Evolutionary conservation across 257 asterid genomes (phyloP).

Genomic region (Gentiana straminea): DNA sequence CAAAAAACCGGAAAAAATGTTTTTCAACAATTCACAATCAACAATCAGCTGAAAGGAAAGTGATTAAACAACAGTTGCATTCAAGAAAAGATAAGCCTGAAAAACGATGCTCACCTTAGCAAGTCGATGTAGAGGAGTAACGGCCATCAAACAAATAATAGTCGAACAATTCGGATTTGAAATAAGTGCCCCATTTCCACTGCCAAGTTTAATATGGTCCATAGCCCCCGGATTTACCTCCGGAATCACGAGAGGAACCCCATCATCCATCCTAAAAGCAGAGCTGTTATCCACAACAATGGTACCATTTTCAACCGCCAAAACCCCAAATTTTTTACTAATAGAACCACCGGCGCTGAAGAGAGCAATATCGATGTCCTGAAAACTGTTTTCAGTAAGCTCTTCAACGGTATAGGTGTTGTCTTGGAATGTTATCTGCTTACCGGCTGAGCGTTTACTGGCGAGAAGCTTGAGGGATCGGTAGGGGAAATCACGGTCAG

Average conservation of each 20-base stretch:
- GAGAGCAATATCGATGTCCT: conserved; percentile 65
- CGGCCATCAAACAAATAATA: conserved; percentile 88
- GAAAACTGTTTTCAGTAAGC: conserved; percentile 51
- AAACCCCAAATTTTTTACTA: conserved; percentile 75
- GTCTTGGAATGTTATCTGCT: conserved; percentile 34
- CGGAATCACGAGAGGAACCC: conserved; percentile 77
- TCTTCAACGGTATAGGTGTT: conserved; percentile 46
- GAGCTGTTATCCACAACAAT: conserved; percentile 96
- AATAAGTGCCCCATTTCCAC: conserved; percentile 71
- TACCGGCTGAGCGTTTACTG: conserved; percentile 77
- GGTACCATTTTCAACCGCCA: conserved; percentile 63
- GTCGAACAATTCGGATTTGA: conserved; percentile 95
- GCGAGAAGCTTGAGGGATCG: conserved; percentile 80
- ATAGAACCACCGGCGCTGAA: conserved; percentile 92
- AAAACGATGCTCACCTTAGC: conserved; percentile 40
- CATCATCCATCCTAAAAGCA: conserved; percentile 88
- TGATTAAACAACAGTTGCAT: too few species aligned
- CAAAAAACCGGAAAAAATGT: too few species aligned
- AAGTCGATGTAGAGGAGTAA: conserved; percentile 79
- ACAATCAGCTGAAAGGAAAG: too few species aligned
- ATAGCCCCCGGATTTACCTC: conserved; percentile 93
- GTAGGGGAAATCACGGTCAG: conserved; percentile 79
- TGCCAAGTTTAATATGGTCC: conserved; percentile 53
- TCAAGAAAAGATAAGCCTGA: too few species aligned
- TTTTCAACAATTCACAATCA: too few species aligned